Evolutionary conservation across 257 asterid genomes (phyloP), one percentile per base, ranked within the genome.

Genomic region (Solanum sejunctum): DNA sequence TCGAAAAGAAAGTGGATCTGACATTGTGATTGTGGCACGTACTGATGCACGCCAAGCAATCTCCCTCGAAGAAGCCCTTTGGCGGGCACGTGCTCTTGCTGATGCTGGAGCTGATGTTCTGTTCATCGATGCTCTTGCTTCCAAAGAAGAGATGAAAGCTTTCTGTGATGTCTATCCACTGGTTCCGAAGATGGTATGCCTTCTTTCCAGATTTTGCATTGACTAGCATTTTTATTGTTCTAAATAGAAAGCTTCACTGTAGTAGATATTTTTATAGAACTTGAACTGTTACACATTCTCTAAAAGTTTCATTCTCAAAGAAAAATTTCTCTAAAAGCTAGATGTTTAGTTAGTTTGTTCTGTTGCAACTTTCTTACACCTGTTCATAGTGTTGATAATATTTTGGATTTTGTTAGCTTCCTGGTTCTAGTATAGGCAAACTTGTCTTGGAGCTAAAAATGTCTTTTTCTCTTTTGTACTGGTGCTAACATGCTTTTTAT

Each of bases 31-130:
- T 83, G 98, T 96, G 87, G 99, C 99, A 88, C 92, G 99, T 61
- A 93, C 98, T 51, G 99, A 96, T 92, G 95, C 99, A 84, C 98
- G 99, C 52, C 98, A 96, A 85, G 98, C 98, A 77, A 90, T 92
- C 82, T 96, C 99, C 71, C 89, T 96, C 15, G 92, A 93, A 70
- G 99, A 94, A 89, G 86, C 99, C 63, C 96, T 94, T 67, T 93
- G 98, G 98, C 93, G 99, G 89, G 85, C 94, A 81, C 95, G 94
- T 7, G 91, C 98, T 88, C 83, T 96, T 55, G 97, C 95, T 86
- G 93, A 94, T 90, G 98, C 97, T 82, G 99, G 99, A 81, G 99
- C 96, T 84, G 99, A 96, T 91, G 98, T 94, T 90, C 84, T 96
- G 81, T 96, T 96, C 92, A 88, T 94, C 82, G 99, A 96, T 85